Evolutionary conservation across 352 stramenopile genomes (phyloP).

Genomic region (Hyphochytrium catenoides): DNA sequence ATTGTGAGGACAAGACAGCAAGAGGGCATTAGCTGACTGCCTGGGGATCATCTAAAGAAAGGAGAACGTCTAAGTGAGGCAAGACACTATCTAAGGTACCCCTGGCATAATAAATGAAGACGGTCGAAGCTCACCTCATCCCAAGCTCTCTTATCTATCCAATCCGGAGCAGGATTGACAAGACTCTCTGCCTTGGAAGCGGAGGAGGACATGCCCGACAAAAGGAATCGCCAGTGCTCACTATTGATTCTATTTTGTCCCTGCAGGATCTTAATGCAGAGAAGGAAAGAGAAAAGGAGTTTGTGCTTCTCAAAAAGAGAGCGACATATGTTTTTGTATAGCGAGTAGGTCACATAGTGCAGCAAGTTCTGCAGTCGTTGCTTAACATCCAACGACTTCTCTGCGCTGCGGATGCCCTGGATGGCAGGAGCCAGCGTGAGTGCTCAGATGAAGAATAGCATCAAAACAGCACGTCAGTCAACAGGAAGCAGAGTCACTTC

Average conservation of each 20-base stretch:
- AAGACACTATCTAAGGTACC: too few species aligned
- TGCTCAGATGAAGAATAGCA: too few species aligned
- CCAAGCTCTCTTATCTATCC: slow-evolving; percentile 47
- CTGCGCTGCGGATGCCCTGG: slow-evolving; percentile 39
- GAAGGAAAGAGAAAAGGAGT: slow-evolving; percentile 73
- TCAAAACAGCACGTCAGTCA: too few species aligned
- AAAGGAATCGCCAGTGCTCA: slow-evolving; percentile 78
- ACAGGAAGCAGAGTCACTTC: too few species aligned
- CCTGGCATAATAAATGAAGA: too few species aligned
- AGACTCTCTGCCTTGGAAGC: slow-evolving; percentile 3
- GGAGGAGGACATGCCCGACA: slow-evolving; percentile 57
- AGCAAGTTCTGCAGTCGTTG: slow-evolving; percentile 57
- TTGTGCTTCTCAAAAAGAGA: slow-evolving; percentile 85
- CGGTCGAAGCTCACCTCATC: slow-evolving; percentile 44
- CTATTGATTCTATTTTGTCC: slow-evolving; percentile 44
- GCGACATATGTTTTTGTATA: slow-evolving; percentile 79
- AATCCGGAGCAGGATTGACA: slow-evolving; percentile 20
- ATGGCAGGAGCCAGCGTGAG: too few species aligned
- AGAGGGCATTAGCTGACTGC: too few species aligned
- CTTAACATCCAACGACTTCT: slow-evolving; percentile 55
- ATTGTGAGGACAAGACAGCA: too few species aligned
- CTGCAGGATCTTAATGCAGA: slow-evolving; percentile 61
- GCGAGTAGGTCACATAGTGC: slow-evolving; percentile 71
- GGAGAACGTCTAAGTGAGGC: too few species aligned
- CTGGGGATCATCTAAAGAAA: too few species aligned